Base-by-base conservation (phyloP, 2,329 filamentous ascomycete genomes). In the Aspergillus sergii region DNA sequence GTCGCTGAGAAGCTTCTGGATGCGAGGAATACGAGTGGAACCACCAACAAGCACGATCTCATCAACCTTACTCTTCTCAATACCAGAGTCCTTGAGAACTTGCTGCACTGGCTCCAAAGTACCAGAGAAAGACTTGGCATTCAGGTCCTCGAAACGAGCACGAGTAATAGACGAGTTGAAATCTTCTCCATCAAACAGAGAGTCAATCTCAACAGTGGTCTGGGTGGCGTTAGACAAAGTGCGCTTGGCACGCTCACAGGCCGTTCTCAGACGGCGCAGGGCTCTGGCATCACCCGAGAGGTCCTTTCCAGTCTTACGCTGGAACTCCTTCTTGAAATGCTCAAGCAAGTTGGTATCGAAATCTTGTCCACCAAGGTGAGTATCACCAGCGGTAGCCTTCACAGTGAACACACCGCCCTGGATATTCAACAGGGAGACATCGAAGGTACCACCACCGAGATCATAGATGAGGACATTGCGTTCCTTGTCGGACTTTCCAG, bases 401-500 rank as follows among this genome's bases (percentile, higher is more conserved):
- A 98, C 95, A 70, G 94, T 97, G 88, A 99, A 99, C 76, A 99
- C 95, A 87, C 95, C 95, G 79, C 94, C 94, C 85, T 98, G 93
- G 80, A 99, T 98, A 88, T 97, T 94, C 53, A 99, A 89, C 72
- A 98, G 92, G 69, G 95, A 98, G 32, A 99, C 95, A 97, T 99
- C 95, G 84, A 99, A 99, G 81, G 95, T 99, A 88, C 95, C 95
- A 88, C 95, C 95, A 88, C 95, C 95, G 69, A 99, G 90, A 90
- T 99, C 95, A 87, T 98, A 99, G 86, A 99, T 98, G 73, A 99
- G 88, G 77, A 99, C 94, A 81, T 98, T 97, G 78, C 95, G 93
- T 88, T 98, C 95, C 88, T 97, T 97, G 81, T 92, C 91, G 60
- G 92, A 91, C 88, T 96, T 97, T 85, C 93, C 93, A 72, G 92